A percentile compares a stretch with the other conserved stretches of the same genome.
phyloP scores from a whole-genome alignment of 495 filamentous ascomycete genomes.

The Platismatia glauca region DNA sequence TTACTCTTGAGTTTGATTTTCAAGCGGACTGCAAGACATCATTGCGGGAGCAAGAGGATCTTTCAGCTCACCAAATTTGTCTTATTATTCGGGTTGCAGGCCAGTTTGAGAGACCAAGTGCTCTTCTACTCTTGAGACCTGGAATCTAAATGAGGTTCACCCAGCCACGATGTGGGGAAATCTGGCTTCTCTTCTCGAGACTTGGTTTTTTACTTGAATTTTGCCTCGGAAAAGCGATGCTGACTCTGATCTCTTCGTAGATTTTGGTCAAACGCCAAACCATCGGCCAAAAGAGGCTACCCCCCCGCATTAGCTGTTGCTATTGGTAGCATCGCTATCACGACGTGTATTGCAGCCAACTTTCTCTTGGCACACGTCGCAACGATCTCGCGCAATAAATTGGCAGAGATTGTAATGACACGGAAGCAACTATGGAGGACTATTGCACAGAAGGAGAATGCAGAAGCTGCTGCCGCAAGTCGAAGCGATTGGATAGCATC shows the following conservation, averaged over 20 bases:
- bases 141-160: background rate
- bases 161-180: background rate
- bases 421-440: conserved; percentile 26
- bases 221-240: background rate
- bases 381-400: conserved; percentile 26
- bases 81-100: background rate
- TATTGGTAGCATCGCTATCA: conserved; percentile 25
- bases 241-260: background rate
- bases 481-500: conserved; percentile 28
- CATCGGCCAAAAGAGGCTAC: conserved; percentile 22
- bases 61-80: background rate
- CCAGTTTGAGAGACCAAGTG: too few species aligned
- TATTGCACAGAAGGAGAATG: conserved; percentile 28
- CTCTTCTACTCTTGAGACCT: background rate
- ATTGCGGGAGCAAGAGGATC: background rate
- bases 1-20: background rate
- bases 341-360: conserved; percentile 27
- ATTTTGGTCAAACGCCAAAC: conserved; percentile 22
- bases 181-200: background rate
- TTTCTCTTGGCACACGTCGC: conserved; percentile 26
- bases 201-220: background rate
- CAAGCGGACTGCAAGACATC: background rate
- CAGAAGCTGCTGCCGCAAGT: conserved; percentile 24
- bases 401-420: conserved; percentile 27
- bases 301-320: conserved; percentile 23